Evolutionary conservation across 2,329 filamentous ascomycete species (phyloP), one percentile per base, ranked within the genome.

Genomic region (Bertia moriformis): DNA sequence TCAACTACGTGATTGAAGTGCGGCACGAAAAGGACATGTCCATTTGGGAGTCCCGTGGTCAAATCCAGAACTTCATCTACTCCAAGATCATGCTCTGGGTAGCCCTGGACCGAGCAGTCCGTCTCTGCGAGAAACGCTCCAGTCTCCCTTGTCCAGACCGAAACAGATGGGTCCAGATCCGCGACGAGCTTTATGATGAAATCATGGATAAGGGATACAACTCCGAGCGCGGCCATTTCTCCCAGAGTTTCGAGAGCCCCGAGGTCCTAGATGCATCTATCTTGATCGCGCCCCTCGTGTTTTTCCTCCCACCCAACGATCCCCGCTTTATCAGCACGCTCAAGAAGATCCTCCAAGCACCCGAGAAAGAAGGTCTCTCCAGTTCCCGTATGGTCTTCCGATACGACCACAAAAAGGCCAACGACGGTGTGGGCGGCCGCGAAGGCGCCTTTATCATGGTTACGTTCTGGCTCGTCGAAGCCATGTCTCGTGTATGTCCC

Each of bases 21-120:
- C 12, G 14, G 4, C 4, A 37, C 69, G 67, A 78, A 33, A 73
- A 75, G 12, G 82, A 88, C 51, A 86, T 86, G 80, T 85, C 79
- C 2, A 88, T 87, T 48, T 87, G 82, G 83, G 83, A 88, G 53
- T 81, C 85, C 4, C 72, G 82, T 32, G 82, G 82, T 46, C 62
- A 76, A 49, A 81, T 81, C 51, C 81, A 86, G 55, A 73, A 85
- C 50, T 88, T 86, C 47, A 73, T 78, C 13, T 88, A 87, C 57
- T 83, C 78, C n/a, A 84, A 87, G 52, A 69, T 88, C 45, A 83
- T 87, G 77, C 67, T 88, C 17, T 88, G 82, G 83, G 83, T 88
- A 3, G 80, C 82, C 14, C 74, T 88, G 44, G 83, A 88, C 52
- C 75, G 82, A 4, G 82, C 78, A 7, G 59, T 87, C 12, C 78